These are phyloP conservation scores for Silene noctiflora DNA, from an alignment of 179 eudicot genomes.

Conservation along the genomic window DNA sequence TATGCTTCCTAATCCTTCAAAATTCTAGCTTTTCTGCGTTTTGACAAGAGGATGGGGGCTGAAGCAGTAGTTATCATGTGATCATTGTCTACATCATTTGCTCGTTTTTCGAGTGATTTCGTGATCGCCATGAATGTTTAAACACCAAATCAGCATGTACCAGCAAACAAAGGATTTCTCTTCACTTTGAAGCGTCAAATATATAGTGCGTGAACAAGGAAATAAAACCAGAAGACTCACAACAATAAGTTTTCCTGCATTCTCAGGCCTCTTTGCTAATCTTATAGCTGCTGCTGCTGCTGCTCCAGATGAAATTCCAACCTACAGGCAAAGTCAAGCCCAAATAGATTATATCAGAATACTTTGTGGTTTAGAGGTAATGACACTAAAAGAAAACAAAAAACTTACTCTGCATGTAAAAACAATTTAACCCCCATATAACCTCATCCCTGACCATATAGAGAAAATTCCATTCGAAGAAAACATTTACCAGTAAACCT, in stretches of 20 bases:
- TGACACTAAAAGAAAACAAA: no score
- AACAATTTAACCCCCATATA: neutral
- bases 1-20: neutral
- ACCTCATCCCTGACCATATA: neutral
- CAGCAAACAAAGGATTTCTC: constrained; percentile 4
- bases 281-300: constrained; percentile 66
- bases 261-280: constrained; percentile 61
- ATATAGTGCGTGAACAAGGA: neutral
- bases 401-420: neutral
- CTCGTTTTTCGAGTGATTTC: neutral
- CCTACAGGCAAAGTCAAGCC: constrained; percentile 32
- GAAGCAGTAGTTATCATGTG: neutral
- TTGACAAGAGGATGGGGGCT: neutral
- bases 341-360: neutral
- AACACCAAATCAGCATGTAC: neutral
- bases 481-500: constrained; percentile 58
- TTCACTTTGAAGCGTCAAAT: neutral
- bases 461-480: neutral
- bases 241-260: constrained; percentile 66
- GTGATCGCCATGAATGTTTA: neutral
- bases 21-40: neutral
- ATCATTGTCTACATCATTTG: neutral
- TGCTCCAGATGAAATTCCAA: constrained; percentile 82
- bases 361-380: neutral
- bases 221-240: constrained; percentile 31